Evolutionary conservation across 352 stramenopile species (phyloP).

Genomic region (Thraustochytrium sp.): DNA sequence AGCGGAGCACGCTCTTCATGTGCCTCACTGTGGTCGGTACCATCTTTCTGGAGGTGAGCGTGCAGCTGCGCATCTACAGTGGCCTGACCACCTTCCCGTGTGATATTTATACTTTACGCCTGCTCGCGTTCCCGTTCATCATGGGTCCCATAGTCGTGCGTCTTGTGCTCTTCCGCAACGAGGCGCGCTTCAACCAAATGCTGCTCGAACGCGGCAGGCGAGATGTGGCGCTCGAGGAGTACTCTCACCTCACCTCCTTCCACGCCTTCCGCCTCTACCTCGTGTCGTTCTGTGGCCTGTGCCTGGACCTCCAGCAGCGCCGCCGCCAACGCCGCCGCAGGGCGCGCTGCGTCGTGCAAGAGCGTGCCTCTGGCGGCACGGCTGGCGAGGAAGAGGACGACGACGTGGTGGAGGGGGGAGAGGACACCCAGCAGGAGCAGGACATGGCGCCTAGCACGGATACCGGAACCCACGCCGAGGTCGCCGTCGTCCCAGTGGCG

Average conservation of each 20-base stretch:
- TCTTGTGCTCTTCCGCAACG: not conserved
- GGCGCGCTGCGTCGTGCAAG: too few relatives aligned
- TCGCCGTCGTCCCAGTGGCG: too few relatives aligned
- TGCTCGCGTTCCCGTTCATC: not conserved
- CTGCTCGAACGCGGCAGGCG: not conserved
- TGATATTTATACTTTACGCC: not conserved
- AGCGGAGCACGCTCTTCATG: conserved; percentile 7
- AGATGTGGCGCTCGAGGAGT: not conserved
- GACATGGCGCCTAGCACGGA: too few relatives aligned
- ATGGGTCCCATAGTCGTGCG: not conserved
- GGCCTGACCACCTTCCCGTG: not conserved
- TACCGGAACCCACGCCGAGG: too few relatives aligned
- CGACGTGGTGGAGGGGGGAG: too few relatives aligned
- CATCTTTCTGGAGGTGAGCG: not conserved
- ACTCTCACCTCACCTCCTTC: not conserved
- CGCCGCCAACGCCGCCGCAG: not conserved
- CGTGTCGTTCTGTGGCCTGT: not conserved
- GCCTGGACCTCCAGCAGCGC: not conserved
- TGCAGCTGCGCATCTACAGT: not conserved
- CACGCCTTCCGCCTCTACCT: not conserved
- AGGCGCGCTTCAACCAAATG: not conserved
- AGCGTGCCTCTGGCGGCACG: too few relatives aligned
- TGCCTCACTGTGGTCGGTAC: not conserved
- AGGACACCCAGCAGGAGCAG: too few relatives aligned
- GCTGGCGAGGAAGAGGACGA: too few relatives aligned